Evolutionary conservation across 176 grass and related monocot genomes (phyloP).

Genomic region (Luzula sylvatica): DNA sequence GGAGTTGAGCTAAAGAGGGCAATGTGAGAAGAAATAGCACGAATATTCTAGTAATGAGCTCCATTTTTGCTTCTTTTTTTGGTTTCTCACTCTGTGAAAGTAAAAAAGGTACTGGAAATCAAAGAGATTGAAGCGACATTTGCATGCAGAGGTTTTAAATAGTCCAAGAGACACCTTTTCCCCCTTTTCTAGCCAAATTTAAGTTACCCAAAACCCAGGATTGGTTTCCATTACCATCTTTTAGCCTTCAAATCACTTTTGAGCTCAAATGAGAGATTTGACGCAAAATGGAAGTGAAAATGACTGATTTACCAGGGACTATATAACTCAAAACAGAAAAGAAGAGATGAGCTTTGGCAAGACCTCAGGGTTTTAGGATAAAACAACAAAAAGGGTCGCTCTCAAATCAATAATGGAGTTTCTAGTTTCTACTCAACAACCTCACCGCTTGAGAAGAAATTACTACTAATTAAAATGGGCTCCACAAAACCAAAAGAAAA

Average conservation of each 20-base stretch:
- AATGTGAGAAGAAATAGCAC: conserved; percentile 33
- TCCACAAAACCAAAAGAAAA: conserved; percentile 16
- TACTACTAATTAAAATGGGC: conserved; percentile 3
- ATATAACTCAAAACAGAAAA: not conserved
- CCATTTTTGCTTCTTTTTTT: conserved; percentile 28
- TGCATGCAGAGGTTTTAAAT: conserved; percentile 15
- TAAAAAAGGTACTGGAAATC: not conserved
- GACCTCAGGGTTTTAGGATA: conserved; percentile 3
- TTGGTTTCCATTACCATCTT: conserved; percentile 10
- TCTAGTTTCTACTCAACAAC: conserved; percentile 15
- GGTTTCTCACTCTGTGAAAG: not conserved
- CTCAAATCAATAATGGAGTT: conserved; percentile 21
- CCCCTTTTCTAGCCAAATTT: not conserved
- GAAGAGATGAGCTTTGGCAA: conserved; percentile 12
- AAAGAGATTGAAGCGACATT: conserved; percentile 6
- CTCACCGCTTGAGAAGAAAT: conserved; percentile 15
- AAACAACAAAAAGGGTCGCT: conserved; percentile 13
- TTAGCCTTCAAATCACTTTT: not conserved
- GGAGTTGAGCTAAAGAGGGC: conserved; percentile 62
- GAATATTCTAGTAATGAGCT: conserved; percentile 29
- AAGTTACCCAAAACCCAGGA: conserved; percentile 5
- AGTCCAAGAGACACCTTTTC: conserved; percentile 3
- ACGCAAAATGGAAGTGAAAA: conserved; percentile 5
- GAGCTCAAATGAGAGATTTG: not conserved
- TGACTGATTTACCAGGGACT: conserved; percentile 6